Evolutionary conservation across 371 early-diverging fungal genomes (phyloP), one percentile per base, ranked within the genome.

Genomic region (Choanephora cucurbitarum): DNA sequence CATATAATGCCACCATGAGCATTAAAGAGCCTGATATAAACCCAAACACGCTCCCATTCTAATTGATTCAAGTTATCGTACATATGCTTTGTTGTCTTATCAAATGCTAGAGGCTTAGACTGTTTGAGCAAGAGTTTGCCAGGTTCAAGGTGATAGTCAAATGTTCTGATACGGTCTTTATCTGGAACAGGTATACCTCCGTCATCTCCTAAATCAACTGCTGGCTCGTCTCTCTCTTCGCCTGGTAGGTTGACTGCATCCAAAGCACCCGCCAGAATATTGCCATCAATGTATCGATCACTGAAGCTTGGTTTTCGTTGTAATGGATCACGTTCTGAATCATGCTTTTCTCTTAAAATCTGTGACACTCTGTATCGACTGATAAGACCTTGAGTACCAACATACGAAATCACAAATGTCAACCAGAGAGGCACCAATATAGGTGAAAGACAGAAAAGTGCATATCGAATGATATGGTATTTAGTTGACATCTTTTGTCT

Each of bases 1-100:
- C 76, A 74, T 5, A 88, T 64, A 39, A 88, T 86, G 5, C 79
- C 72, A 10, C 79, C 88, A 57, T 88, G 88, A 0, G 83, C 73
- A 63, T 85, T 80, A 5, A 75, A 51, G 32, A 53, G 63, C 22
- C 60, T 61, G 22, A 80, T 72, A 50, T 67, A 69, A 0, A 84
- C 79, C 46, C 75, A 67, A 4, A 75, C 57, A 24, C 73, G 67
- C 15, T 75, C 62, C 86, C 86, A 88, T 1, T 58, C 43, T 9
- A 87, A 59, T 19, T 52, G 51, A 17, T 66, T 67, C n/a, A 87
- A 41, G 31, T 74, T 50, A 28, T 51, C 41, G 13, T 73, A 58
- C 13, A 67, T 67, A 19, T 48, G 56, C 11, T n/a, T 15, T 9
- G 66, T 69, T 2, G 47, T 45, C 14, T 49, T 44, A 14, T 45